Conservation (phyloP, 176 grass and related monocot species). For the Saccharum officinarum region DNA sequence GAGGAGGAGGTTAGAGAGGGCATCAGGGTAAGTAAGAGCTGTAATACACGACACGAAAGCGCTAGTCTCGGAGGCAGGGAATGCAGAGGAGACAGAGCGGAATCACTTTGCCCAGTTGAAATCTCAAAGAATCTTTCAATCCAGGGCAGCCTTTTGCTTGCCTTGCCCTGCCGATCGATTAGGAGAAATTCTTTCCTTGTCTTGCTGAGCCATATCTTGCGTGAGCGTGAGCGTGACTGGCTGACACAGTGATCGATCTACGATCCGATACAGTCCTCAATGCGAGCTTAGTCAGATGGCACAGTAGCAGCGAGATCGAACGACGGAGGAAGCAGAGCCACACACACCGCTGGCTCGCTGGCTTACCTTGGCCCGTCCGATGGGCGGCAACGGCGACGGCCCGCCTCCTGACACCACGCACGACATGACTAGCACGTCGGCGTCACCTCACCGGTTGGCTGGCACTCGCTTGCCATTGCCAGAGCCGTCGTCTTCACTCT, state of each 20-base stretch:
- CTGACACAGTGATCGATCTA: neutral
- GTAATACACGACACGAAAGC: constrained; percentile 22
- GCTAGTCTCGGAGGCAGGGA: constrained; percentile 25
- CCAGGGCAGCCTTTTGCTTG: neutral
- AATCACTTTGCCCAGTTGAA: constrained; percentile 54
- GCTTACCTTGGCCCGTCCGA: neutral
- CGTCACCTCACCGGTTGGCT: neutral
- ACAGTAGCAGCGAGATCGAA: neutral
- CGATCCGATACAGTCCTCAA: neutral
- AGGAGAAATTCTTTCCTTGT: neutral
- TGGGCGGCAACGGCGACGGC: neutral
- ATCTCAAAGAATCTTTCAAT: constrained; percentile 49
- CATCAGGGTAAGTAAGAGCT: neutral
- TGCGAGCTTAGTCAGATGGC: neutral
- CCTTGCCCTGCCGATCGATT: neutral
- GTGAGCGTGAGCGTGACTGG: neutral
- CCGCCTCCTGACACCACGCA: neutral
- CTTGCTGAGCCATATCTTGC: neutral
- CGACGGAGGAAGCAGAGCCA: neutral
- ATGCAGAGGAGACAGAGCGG: constrained; percentile 27
- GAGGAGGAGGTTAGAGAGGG: neutral
- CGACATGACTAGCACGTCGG: neutral
- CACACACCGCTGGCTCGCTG: neutral
- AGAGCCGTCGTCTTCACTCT: neutral
- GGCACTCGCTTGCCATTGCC: neutral